Percentiles rank a stretch among this genome's conserved stretches.
phyloP scores from a whole-genome alignment of 768 basidiomycete genomes.

The Daedaleopsis sinensis region DNA sequence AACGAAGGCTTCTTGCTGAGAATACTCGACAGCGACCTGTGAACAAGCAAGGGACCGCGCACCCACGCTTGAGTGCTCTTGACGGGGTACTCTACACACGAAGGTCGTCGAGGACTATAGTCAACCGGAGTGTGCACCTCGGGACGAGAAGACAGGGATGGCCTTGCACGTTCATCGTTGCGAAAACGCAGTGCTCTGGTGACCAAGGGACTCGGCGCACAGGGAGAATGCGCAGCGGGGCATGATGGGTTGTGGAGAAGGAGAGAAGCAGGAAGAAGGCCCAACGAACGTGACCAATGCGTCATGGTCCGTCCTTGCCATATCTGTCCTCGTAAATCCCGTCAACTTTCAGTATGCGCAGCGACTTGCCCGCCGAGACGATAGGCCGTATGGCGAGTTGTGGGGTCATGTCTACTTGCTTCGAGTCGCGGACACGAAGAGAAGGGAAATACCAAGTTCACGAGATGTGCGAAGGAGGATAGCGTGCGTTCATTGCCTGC shows the following conservation, averaged over 20 bases:
- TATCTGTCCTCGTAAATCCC: not conserved
- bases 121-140: not conserved
- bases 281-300: not conserved
- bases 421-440: not conserved
- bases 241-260: constrained; percentile 1
- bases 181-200: not conserved
- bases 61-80: not conserved
- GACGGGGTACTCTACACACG: too few species aligned
- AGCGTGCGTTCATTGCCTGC: not conserved
- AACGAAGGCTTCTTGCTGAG: too few species aligned
- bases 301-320: not conserved
- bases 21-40: too few species aligned
- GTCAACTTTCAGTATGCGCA: not conserved
- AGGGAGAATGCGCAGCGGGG: not conserved
- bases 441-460: not conserved
- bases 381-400: not conserved
- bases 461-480: not conserved
- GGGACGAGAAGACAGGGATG: not conserved
- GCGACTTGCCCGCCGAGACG: not conserved
- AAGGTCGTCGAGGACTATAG: too few species aligned
- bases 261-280: constrained; percentile 1
- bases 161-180: constrained; percentile 15
- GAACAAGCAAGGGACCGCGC: not conserved
- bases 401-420: not conserved
- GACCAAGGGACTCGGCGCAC: not conserved